These are phyloP conservation scores for Lepidium campestre DNA, from an alignment of 441 rosid species.

Conservation along the genomic window DNA sequence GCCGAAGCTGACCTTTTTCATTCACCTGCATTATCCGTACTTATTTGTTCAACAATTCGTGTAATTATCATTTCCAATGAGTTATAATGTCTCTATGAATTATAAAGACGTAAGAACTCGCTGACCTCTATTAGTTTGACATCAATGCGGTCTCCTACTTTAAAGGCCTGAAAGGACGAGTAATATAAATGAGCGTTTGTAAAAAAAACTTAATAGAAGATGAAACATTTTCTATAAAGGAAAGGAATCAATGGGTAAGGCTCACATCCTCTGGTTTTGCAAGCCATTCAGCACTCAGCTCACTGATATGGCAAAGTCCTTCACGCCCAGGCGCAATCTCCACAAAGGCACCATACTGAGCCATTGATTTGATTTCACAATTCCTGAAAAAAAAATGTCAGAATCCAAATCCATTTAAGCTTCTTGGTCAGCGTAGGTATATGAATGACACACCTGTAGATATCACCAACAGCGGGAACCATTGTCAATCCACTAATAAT, in stretches of 20 bases:
- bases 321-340: conserved; percentile 98
- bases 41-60: conserved; percentile 18
- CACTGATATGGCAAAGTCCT: conserved; percentile 99
- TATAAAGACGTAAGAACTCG: conserved; percentile 1
- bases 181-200: neutral
- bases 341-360: conserved; percentile 89
- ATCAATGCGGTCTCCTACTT: conserved; percentile 89
- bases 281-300: conserved; percentile 78
- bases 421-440: neutral
- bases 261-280: conserved; percentile 98
- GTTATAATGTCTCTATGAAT: neutral
- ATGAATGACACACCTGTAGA: conserved; percentile 51
- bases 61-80: conserved; percentile 5
- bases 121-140: conserved; percentile 95
- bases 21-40: conserved; percentile 53
- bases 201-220: neutral
- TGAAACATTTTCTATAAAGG: neutral
- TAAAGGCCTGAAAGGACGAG: conserved; percentile 50
- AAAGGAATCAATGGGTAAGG: neutral
- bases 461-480: conserved; percentile 90
- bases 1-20: conserved; percentile 95
- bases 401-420: conserved; percentile 1
- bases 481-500: conserved; percentile 70
- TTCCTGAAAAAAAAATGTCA: conserved; percentile 44
- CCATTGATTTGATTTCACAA: conserved; percentile 86